Percentiles rank a stretch among this genome's conserved stretches.
These are phyloP conservation scores for Astraeus odoratus DNA, from an alignment of 768 basidiomycete genomes.

Conservation along the genomic window DNA sequence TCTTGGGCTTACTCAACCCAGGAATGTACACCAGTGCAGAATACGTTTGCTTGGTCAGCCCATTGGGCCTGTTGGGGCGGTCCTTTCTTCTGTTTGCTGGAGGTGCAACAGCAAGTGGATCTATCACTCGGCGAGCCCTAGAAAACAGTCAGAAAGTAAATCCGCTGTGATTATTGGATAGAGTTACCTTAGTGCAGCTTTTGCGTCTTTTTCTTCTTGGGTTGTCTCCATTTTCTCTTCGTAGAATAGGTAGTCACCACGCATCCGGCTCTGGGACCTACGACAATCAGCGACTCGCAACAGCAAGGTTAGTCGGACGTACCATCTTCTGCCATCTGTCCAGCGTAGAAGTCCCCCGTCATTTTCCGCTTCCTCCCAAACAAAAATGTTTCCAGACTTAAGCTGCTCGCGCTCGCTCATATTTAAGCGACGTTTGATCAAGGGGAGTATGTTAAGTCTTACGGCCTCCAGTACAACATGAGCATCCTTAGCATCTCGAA, in stretches of 20 bases:
- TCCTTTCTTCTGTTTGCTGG: slow-evolving; percentile 66
- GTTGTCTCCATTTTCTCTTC: slow-evolving; percentile 80
- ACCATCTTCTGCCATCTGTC: slow-evolving; percentile 82
- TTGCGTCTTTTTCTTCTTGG: slow-evolving; percentile 70
- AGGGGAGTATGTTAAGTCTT: slow-evolving; percentile 58
- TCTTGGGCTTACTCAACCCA: slow-evolving; percentile 48
- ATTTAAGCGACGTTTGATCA: slow-evolving; percentile 65
- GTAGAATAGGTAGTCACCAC: slow-evolving; percentile 77
- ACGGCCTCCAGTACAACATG: slow-evolving; percentile 74
- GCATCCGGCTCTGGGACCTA: slow-evolving; percentile 84
- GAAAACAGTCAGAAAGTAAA: slow-evolving; percentile 9
- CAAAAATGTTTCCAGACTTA: slow-evolving; percentile 69
- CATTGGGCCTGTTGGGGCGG: slow-evolving; percentile 69
- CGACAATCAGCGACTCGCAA: slow-evolving; percentile 4
- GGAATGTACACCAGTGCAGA: slow-evolving; percentile 68
- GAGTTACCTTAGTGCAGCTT: slow-evolving; percentile 69
- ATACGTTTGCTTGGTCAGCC: slow-evolving; percentile 83
- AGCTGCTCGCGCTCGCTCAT: slow-evolving; percentile 65
- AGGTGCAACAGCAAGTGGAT: slow-evolving; percentile 51
- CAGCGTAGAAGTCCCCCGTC: slow-evolving; percentile 64
- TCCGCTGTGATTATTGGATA: not conserved
- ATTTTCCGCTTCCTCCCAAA: slow-evolving; percentile 79
- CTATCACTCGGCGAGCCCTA: slow-evolving; percentile 54
- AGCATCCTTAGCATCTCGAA: slow-evolving; percentile 75
- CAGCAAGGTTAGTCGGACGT: slow-evolving; percentile 8